A percentile compares a stretch with the other conserved stretches of the same genome.
phyloP scores from a whole-genome alignment of 257 asterid species.

The Solanum phureja region DNA sequence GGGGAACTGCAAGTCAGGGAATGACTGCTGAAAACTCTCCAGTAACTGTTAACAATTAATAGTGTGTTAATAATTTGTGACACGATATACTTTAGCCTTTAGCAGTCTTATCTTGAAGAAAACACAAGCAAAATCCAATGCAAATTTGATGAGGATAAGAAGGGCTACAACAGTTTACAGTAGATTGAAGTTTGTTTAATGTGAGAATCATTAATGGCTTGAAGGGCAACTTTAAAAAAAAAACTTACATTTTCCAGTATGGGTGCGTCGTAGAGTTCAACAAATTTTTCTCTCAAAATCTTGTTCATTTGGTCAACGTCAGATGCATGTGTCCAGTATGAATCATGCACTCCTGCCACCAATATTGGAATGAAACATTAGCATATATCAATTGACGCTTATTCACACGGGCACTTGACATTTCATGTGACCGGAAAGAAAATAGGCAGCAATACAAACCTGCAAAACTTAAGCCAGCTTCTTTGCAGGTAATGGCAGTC shows the following conservation, averaged over 20 bases:
- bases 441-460: slow-evolving; percentile 27
- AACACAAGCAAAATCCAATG: not conserved
- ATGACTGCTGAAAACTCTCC: slow-evolving; percentile 56
- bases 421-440: not conserved
- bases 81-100: not conserved
- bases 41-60: slow-evolving; percentile 34
- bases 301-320: slow-evolving; percentile 84
- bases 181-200: not conserved
- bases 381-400: not conserved
- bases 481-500: slow-evolving; percentile 93
- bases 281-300: slow-evolving; percentile 84
- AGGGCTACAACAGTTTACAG: not conserved
- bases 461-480: slow-evolving; percentile 85
- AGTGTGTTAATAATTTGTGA: not conserved
- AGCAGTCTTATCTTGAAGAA: not conserved
- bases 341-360: slow-evolving; percentile 87
- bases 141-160: not conserved
- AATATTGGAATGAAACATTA: not conserved
- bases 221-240: not conserved
- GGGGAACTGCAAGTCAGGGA: slow-evolving; percentile 65
- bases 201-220: not conserved
- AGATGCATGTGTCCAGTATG: slow-evolving; percentile 98
- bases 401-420: not conserved
- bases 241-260: slow-evolving; percentile 70
- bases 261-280: slow-evolving; percentile 86